Percentiles rank a stretch among this genome's conserved stretches.
phyloP scores from a whole-genome alignment of 169 alveolate species.

The Plasmodium reichenowi region DNA sequence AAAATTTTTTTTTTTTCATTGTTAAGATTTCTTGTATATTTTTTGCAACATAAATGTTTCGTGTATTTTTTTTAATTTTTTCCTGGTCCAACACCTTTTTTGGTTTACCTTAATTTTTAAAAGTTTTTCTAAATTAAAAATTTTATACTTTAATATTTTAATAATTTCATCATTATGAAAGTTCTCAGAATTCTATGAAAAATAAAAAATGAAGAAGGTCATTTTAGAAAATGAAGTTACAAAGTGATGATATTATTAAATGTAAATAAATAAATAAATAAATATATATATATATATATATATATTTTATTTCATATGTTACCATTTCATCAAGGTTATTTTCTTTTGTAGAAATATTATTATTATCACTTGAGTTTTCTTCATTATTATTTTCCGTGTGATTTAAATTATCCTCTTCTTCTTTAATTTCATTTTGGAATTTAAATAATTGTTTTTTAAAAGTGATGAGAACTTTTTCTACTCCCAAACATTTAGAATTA shows the following conservation, averaged over 20 bases:
- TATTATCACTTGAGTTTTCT: not conserved
- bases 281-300: not conserved
- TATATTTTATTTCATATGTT: not conserved
- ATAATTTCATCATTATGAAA: conserved; percentile 42
- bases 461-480: conserved; percentile 48
- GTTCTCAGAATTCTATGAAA: conserved; percentile 20
- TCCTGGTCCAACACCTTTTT: not conserved
- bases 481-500: conserved; percentile 66
- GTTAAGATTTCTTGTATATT: not conserved
- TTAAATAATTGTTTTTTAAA: conserved; percentile 55
- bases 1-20: not conserved
- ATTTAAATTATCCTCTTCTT: conserved; percentile 2
- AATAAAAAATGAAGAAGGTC: not conserved
- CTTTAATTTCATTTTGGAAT: conserved; percentile 55
- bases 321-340: conserved; percentile 5
- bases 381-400: not conserved
- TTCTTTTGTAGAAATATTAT: not conserved
- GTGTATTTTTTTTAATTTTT: not conserved
- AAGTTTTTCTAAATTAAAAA: conserved; percentile 39
- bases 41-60: not conserved
- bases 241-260: not conserved
- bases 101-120: conserved; percentile 52
- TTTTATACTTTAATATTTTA: conserved; percentile 39
- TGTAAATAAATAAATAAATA: not conserved
- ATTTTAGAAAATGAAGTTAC: not conserved